A percentile compares a stretch with the other conserved stretches of the same genome.
Conservation (phyloP, 2,329 filamentous ascomycete species). For the Zalaria obscura region DNA sequence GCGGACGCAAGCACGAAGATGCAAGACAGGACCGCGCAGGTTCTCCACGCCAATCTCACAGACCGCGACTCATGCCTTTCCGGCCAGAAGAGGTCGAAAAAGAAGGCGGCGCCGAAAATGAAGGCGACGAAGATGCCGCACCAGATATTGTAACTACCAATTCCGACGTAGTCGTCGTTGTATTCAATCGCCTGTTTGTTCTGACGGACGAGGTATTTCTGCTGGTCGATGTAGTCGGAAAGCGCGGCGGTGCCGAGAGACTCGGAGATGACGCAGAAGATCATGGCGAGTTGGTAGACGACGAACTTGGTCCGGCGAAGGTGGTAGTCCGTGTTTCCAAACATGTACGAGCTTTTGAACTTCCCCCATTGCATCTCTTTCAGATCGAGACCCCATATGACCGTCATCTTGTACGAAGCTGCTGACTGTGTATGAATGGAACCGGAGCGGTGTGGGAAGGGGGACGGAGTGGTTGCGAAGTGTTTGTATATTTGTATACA, state of each 20-base stretch:
- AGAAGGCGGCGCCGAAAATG: conserved; percentile 45
- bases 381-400: conserved; percentile 45
- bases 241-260: conserved; percentile 41
- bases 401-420: conserved; percentile 13
- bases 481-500: not conserved
- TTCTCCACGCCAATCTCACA: conserved; percentile 41
- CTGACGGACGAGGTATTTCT: conserved; percentile 30
- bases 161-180: conserved; percentile 42
- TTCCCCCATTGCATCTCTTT: conserved; percentile 43
- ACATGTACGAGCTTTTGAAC: conserved; percentile 45
- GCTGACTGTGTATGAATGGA: not conserved
- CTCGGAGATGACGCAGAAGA: conserved; percentile 42
- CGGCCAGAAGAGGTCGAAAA: conserved; percentile 49
- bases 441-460: not conserved
- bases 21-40: conserved; percentile 34
- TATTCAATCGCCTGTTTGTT: conserved; percentile 28
- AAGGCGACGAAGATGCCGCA: conserved; percentile 42
- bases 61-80: conserved; percentile 34
- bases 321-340: conserved; percentile 33
- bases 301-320: conserved; percentile 44
- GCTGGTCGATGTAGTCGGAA: conserved; percentile 43
- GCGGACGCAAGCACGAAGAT: conserved; percentile 33
- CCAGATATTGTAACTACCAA: conserved; percentile 44
- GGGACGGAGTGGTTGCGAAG: not conserved
- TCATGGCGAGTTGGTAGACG: conserved; percentile 46